Base-by-base conservation (phyloP, 1,284 basidiomycete species). In the Heliocybe sulcata region DNA sequence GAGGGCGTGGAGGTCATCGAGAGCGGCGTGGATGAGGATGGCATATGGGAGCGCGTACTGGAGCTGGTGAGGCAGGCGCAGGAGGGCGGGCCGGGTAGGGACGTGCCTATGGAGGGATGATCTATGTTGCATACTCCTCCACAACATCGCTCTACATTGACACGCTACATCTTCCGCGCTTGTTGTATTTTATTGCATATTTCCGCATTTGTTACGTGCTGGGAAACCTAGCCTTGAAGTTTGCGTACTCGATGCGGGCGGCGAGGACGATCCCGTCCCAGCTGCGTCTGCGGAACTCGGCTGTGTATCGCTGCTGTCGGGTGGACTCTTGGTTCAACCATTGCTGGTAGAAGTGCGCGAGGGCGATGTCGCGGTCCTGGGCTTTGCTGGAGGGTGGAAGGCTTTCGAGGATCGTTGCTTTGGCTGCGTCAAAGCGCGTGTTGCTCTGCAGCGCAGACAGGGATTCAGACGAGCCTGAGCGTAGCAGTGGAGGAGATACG, bases 321-420 rank as follows among this genome's bases (percentile, higher is more conserved):
- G 64, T 60, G 47, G 72, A 72, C 68, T 91, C 88, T 64, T 87
- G 84, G 60, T 77, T 71, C 51, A 87, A 72, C 88, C 88, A 91
- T 56, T 79, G 75, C 52, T 69, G 73, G 70, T 87, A 87, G 68
- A 90, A 90, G 45, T 79, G 76, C 16, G 85, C 84, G 23, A 91
- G 71, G 0, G 82, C 83, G 27, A 72, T 69, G 64, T 91, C 88
- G 61, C 76, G 81, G 63, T 80, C 77, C 52, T 81, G 71, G 0
- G 72, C 54, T 0, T 78, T 70, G 3, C 80, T 72, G 3, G 74
- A 66, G 12, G 74, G 63, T 0, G 84, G 83, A 19, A 89, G 73
- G 54, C 78, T 74, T n/a, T 72, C 67, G 12, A 90, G 71, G 29
- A 82, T 72, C 4, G 77, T 74, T 22, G 76, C 67, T 65, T 83